A percentile compares a stretch with the other conserved stretches of the same genome.
Evolutionary conservation across 164 flowering plant genomes (phyloP).

Genomic region (Vitis amurensis): DNA sequence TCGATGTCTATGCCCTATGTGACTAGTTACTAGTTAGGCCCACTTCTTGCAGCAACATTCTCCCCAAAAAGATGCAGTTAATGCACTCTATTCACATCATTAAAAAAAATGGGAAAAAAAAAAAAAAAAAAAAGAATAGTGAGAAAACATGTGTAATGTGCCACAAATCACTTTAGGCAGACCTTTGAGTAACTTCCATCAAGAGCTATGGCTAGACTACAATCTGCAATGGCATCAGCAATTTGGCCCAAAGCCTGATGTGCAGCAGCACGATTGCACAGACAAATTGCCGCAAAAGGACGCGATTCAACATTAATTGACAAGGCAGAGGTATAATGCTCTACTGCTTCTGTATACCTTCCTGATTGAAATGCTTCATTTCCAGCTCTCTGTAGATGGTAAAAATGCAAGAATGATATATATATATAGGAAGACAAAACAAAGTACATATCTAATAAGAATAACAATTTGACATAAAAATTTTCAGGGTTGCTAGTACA

Average conservation of each 20-base stretch:
- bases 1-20: too few species aligned
- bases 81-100: too few species aligned
- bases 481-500: too few species aligned
- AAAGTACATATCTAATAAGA: too few species aligned
- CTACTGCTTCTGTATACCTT: slow-evolving; percentile 77
- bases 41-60: too few species aligned
- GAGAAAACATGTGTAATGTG: neutral
- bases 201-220: slow-evolving; percentile 90
- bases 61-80: too few species aligned
- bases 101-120: neutral
- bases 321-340: slow-evolving; percentile 83
- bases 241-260: slow-evolving; percentile 80
- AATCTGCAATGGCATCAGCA: slow-evolving; percentile 95
- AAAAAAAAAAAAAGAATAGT: neutral
- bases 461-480: too few species aligned
- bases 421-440: neutral
- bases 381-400: slow-evolving; percentile 62
- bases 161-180: slow-evolving; percentile 7
- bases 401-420: slow-evolving; percentile 3
- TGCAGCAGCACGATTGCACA: slow-evolving; percentile 98
- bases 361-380: slow-evolving; percentile 82
- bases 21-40: too few species aligned
- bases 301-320: slow-evolving; percentile 72
- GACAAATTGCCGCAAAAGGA: slow-evolving; percentile 90
- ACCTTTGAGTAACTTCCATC: slow-evolving; percentile 85